phyloP scores from a whole-genome alignment of 495 filamentous ascomycete genomes.

The Acidiella bohemica region DNA sequence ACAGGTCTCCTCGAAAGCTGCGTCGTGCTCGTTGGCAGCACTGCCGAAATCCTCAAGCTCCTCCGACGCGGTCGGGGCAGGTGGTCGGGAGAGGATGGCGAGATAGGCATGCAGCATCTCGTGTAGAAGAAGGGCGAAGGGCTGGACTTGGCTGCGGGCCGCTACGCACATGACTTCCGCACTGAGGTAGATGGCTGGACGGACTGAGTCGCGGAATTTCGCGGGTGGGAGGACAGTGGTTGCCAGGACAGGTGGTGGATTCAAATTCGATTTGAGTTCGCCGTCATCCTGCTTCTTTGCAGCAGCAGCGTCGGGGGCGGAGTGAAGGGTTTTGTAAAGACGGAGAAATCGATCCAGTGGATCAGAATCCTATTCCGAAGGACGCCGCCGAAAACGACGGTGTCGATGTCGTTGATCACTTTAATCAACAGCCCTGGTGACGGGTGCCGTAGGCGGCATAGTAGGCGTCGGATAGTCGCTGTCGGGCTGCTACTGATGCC shows the following conservation, averaged over 20 bases:
- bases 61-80: neutral
- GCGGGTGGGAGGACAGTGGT: neutral
- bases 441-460: neutral
- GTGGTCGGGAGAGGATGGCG: neutral
- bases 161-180: slow-evolving; percentile 1
- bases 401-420: slow-evolving; percentile 4
- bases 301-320: neutral
- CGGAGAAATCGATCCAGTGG: slow-evolving; percentile 3
- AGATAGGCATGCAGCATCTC: slow-evolving; percentile 6
- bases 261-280: neutral
- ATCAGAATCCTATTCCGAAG: neutral
- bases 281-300: neutral
- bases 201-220: neutral
- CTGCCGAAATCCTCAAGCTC: neutral
- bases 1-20: slow-evolving; percentile 1
- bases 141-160: neutral
- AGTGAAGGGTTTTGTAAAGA: neutral
- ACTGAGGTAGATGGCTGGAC: slow-evolving; percentile 3
- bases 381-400: neutral
- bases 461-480: neutral
- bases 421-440: slow-evolving; percentile 3
- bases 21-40: neutral
- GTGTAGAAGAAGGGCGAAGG: neutral
- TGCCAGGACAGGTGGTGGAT: neutral
- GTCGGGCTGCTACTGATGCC: neutral